phyloP scores from a whole-genome alignment of 257 asterid genomes.

The Nicotiana otophora region DNA sequence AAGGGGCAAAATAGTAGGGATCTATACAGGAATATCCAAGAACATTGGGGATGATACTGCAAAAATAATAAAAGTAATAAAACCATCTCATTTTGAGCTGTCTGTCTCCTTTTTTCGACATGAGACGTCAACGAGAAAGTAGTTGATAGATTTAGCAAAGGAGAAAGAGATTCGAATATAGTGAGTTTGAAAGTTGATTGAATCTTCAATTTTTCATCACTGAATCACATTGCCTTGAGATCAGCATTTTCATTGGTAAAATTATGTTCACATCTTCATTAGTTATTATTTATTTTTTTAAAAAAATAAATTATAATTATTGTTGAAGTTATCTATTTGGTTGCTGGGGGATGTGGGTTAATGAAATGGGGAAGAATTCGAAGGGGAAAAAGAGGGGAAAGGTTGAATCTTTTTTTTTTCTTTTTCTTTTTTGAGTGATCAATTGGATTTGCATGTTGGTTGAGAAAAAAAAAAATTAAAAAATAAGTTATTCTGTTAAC shows the following conservation, averaged over 20 bases:
- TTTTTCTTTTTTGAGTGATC: neutral
- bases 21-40: neutral
- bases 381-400: too few species aligned
- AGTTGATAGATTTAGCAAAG: too few species aligned
- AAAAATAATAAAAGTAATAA: too few species aligned
- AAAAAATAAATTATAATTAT: neutral
- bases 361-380: neutral
- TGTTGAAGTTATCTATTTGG: conserved; percentile 16
- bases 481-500: neutral
- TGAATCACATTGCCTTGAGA: neutral
- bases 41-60: neutral
- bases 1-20: neutral
- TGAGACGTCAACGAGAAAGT: conserved; percentile 15
- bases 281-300: neutral
- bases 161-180: neutral
- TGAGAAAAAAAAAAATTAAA: too few species aligned
- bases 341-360: conserved; percentile 13
- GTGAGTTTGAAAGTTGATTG: neutral
- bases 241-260: neutral
- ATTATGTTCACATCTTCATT: conserved; percentile 11
- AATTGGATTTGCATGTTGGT: too few species aligned
- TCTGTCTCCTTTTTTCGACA: neutral
- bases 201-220: neutral
- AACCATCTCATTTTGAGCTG: neutral
- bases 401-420: neutral